Base-by-base conservation (phyloP, 2,329 filamentous ascomycete species). In the Diaporthe ampelina region DNA sequence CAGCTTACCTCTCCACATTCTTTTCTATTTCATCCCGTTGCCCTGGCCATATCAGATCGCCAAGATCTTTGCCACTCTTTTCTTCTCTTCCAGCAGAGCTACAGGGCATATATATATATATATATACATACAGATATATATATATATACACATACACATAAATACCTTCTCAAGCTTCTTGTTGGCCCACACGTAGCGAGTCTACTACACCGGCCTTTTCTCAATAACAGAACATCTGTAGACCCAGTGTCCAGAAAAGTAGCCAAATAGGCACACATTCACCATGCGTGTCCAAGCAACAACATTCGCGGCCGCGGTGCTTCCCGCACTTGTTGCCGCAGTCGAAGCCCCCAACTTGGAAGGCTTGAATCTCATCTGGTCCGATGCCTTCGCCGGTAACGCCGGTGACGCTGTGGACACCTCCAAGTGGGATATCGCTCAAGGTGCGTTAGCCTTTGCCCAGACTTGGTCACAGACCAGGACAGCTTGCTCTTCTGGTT, bases 381-480 rank as follows among this genome's bases (percentile, higher is more conserved):
- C 83, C 7, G 86, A 88, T 32, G 77, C 76, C 32, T 89, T 89
- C 72, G 52, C 72, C 3, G 88, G 87, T 9, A 43, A 68, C 0
- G 76, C 79, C 24, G 84, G 84, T 54, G 74, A 78, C 1, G 73
- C 79, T 0, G 84, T 86, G 7, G 80, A 83, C 78, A 68, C 76
- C 6, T 76, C 35, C 67, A 80, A 80, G 63, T 89, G 88, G 88
- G 82, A 85, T 75, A 79, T 84, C 70, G 83, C 86, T 74, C 77
- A 76, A 56, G 76, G 80, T 81, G 72, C 48, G 73, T 57, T 26
- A 4, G 37, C 29, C 35, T 35, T 32, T 26, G 7, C 8, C 17
- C 4, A 32, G 7, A 10, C 5, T 40, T 17, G 1, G 17, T 24
- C 10, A 5, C 15, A 19, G 9, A 26, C 13, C 11, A 9, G 19